Conservation (phyloP, 2,329 filamentous ascomycete genomes). For the Talaromyces sp. region DNA sequence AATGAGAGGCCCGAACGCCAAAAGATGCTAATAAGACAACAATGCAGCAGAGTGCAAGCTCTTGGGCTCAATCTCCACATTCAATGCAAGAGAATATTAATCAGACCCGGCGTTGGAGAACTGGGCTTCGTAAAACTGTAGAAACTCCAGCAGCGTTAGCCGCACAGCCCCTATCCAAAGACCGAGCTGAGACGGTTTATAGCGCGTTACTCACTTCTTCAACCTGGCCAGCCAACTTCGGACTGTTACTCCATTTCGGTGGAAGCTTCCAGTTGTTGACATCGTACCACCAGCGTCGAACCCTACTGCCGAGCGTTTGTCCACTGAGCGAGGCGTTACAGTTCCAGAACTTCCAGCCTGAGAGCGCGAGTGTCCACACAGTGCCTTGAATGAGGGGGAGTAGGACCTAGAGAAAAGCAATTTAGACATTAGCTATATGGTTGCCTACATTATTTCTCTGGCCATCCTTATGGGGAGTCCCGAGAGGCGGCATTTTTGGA, state of each 20-base stretch:
- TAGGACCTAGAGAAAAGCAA: conserved; percentile 62
- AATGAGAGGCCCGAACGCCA: conserved; percentile 21
- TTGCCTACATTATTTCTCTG: background rate
- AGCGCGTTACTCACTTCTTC: conserved; percentile 45
- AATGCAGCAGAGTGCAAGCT: conserved; percentile 2
- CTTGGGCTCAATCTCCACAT: background rate
- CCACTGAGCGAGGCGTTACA: conserved; percentile 75
- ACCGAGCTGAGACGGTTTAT: background rate
- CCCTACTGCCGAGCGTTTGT: conserved; percentile 71
- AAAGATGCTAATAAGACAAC: conserved; percentile 9
- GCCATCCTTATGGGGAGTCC: background rate
- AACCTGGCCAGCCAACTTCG: conserved; percentile 42
- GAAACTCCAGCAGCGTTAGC: conserved; percentile 38
- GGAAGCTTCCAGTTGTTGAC: conserved; percentile 89
- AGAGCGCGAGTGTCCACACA: conserved; percentile 81
- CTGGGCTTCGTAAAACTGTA: conserved; percentile 41
- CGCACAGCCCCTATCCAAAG: conserved; percentile 7
- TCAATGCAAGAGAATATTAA: conserved; percentile 15
- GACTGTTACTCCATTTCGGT: conserved; percentile 30
- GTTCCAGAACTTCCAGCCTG: conserved; percentile 92
- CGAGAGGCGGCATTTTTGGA: background rate
- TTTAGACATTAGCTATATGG: background rate
- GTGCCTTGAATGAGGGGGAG: conserved; percentile 87
- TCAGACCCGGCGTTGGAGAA: conserved; percentile 38
- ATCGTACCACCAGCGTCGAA: conserved; percentile 91